Evolutionary conservation across 2,329 filamentous ascomycete genomes (phyloP).

Genomic region (Fusarium sororula): DNA sequence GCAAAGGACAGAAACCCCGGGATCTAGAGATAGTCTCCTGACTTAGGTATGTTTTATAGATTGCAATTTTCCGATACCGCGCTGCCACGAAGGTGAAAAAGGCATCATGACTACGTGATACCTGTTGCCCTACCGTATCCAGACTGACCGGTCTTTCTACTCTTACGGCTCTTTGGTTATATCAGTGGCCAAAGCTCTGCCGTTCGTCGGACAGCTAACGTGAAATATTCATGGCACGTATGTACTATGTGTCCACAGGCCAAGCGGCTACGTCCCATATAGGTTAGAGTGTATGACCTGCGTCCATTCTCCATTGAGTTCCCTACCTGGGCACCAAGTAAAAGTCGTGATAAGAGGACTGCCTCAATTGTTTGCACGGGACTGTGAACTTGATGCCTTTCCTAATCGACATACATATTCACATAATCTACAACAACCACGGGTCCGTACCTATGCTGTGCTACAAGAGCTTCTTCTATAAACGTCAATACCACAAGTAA

Average conservation of each 20-base stretch:
- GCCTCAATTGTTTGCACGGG: slow-evolving; percentile 11
- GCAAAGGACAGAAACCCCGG: background rate
- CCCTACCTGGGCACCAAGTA: background rate
- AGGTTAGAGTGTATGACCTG: slow-evolving; percentile 31
- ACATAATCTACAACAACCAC: background rate
- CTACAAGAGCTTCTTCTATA: background rate
- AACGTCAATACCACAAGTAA: background rate
- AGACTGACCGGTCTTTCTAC: background rate
- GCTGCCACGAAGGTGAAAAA: slow-evolving; percentile 12
- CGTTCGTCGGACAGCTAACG: slow-evolving; percentile 25
- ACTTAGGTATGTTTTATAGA: slow-evolving; percentile 25
- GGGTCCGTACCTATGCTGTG: background rate
- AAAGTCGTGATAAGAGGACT: slow-evolving; percentile 1
- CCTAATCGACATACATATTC: too few species aligned
- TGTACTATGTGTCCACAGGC: slow-evolving; percentile 8
- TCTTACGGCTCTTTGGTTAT: background rate
- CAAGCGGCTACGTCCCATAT: slow-evolving; percentile 28
- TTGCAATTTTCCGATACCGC: slow-evolving; percentile 19
- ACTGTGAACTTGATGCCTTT: background rate
- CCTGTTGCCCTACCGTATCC: background rate
- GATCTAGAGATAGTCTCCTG: slow-evolving; percentile 22
- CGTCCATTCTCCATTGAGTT: slow-evolving; percentile 16
- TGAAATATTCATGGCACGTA: slow-evolving; percentile 22
- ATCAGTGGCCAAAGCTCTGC: background rate
- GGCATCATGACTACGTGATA: slow-evolving; percentile 9